A percentile compares a stretch with the other conserved stretches of the same genome.
These are phyloP conservation scores for Aureobasidium lini DNA, from an alignment of 2,329 filamentous ascomycete genomes.

Conservation along the genomic window DNA sequence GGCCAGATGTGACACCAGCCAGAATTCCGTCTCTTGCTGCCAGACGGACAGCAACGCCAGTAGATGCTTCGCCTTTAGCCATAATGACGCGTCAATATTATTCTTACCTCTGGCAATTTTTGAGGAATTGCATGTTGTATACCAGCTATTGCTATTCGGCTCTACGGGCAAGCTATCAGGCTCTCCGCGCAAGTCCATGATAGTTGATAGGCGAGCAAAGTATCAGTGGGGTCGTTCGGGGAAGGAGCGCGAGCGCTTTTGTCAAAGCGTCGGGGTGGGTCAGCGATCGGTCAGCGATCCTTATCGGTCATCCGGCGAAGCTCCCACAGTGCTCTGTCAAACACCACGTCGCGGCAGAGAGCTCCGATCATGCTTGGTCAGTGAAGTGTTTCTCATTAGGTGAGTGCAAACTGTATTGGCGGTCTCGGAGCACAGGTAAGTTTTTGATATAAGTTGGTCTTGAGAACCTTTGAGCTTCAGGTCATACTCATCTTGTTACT, in stretches of 20 bases:
- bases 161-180: neutral
- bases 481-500: neutral
- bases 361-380: slow-evolving; percentile 8
- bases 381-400: neutral
- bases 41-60: slow-evolving; percentile 27
- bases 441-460: neutral
- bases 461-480: neutral
- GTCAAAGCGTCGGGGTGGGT: slow-evolving; percentile 9
- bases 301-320: neutral
- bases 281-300: neutral
- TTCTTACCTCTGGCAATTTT: neutral
- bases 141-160: neutral
- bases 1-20: slow-evolving; percentile 44
- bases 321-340: neutral
- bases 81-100: neutral
- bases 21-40: slow-evolving; percentile 36
- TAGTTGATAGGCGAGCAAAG: neutral
- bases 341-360: neutral
- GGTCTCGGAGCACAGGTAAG: neutral
- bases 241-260: neutral
- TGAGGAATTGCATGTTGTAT: neutral
- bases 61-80: neutral
- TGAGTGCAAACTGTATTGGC: neutral
- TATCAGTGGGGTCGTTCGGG: neutral
- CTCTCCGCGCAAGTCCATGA: neutral